Conservation (phyloP, 108 stramenopile species). For the Hondaea fermentalgiana region DNA sequence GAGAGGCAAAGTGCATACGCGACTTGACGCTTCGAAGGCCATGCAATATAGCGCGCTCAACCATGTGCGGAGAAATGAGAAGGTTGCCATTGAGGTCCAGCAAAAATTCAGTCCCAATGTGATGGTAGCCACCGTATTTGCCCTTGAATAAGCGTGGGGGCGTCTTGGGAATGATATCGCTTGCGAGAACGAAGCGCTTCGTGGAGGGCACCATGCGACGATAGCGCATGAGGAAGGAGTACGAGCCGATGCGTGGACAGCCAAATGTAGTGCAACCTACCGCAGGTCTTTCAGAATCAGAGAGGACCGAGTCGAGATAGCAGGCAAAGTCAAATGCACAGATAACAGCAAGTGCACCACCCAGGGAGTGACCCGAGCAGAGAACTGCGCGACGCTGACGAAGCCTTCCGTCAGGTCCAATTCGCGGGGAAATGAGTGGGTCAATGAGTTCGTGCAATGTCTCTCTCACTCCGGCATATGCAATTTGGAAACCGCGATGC, state of each 20-base stretch:
- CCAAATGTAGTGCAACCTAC: neutral
- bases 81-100: neutral
- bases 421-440: neutral
- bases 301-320: neutral
- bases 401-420: neutral
- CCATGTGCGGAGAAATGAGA: neutral
- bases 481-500: neutral
- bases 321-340: neutral
- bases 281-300: neutral
- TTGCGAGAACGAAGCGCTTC: neutral
- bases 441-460: neutral
- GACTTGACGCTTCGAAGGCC: neutral
- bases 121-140: neutral
- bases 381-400: neutral
- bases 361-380: neutral
- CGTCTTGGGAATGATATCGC: neutral
- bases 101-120: neutral
- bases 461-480: neutral
- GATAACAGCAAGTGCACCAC: neutral
- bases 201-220: neutral
- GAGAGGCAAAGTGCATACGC: neutral
- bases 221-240: neutral
- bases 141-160: neutral
- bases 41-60: neutral
- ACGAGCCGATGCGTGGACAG: neutral